Base-by-base conservation (phyloP, 495 filamentous ascomycete genomes). In the Xanthoparmelia taractica region DNA sequence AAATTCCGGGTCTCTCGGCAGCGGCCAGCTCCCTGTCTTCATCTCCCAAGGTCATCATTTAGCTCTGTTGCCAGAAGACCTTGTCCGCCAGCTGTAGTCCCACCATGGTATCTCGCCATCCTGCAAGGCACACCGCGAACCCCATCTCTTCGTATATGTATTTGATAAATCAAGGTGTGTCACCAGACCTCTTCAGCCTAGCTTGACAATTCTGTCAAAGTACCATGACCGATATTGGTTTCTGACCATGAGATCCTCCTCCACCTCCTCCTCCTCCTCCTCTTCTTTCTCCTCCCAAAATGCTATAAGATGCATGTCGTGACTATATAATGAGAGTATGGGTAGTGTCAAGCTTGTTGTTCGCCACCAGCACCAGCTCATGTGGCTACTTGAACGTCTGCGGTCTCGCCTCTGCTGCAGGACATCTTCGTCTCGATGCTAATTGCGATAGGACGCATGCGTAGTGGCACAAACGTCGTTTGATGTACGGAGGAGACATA, bases 281-380 rank as follows among this genome's bases (percentile, higher is more conserved):
- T 60, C 45, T 60, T 60, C n/a, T n/a, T n/a, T n/a, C n/a, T n/a
- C n/a, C n/a, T n/a, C n/a, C n/a, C n/a, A 27, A 17, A 41, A 45
- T 11, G 25, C 47, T 1, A 18, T 5, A 43, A 60, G 57, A 27
- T 65, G 8, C 38, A 64, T n/a, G n/a, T 60, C 31, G 45, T 60
- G 34, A 23, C 63, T 18, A 55, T 56, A 33, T 25, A n/a, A 23
- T 12, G 34, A 47, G 31, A 65, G 29, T 11, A 48, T 34, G 25
- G 57, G 63, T 23, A 56, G 37, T 13, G 20, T 20, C 20, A 45
- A n/a, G 5, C 23, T 65, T 25, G 5, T 27, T 34, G 34, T 34
- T 17, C 4, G 59, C 45, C 33, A 40, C 57, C 57, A 0, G 57
- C 63, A 15, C 25, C 57, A 17, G 4, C n/a, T 23, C 57, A 55